Evolutionary conservation across 2,329 filamentous ascomycete genomes (phyloP).

Genomic region (Diaporthe longicolla): DNA sequence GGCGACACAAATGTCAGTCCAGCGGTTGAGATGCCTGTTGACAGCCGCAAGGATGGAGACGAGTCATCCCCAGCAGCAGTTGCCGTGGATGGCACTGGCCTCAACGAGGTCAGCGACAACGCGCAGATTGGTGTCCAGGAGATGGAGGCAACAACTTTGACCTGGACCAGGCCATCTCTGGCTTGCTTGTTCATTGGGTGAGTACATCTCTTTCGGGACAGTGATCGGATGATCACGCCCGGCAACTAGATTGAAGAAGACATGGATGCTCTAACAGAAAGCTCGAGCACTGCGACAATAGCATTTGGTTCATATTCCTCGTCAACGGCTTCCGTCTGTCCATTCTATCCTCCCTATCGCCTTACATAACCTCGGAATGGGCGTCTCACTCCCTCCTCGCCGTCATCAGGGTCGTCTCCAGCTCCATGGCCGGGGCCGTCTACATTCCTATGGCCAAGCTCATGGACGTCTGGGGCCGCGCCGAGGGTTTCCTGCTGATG

Average conservation of each 20-base stretch:
- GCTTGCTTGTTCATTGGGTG: constrained; percentile 51
- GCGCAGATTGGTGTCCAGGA: constrained; percentile 46
- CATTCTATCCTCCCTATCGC: constrained; percentile 57
- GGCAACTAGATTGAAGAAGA: neutral
- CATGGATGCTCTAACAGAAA: neutral
- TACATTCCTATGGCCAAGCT: constrained; percentile 66
- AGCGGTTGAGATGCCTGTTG: neutral
- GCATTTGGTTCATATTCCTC: constrained; percentile 65
- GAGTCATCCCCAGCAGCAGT: neutral
- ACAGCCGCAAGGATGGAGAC: constrained; percentile 13
- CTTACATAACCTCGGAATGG: constrained; percentile 66
- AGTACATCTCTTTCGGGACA: constrained; percentile 36
- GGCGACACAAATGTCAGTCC: neutral
- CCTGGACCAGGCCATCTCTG: constrained; percentile 44
- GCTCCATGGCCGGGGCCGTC: constrained; percentile 68
- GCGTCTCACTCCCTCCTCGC: constrained; percentile 66
- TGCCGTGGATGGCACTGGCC: constrained; percentile 17
- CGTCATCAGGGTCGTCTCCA: constrained; percentile 67
- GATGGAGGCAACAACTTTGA: constrained; percentile 46
- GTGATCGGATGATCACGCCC: neutral
- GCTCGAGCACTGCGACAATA: constrained; percentile 45
- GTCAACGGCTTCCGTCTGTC: constrained; percentile 63
- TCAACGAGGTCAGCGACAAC: constrained; percentile 34
- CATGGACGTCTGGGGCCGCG: constrained; percentile 63
- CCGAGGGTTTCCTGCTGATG: constrained; percentile 59